These are phyloP conservation scores for Mycosphaerelloides madeirae DNA, from an alignment of 2,329 filamentous ascomycete species.

Conservation along the genomic window DNA sequence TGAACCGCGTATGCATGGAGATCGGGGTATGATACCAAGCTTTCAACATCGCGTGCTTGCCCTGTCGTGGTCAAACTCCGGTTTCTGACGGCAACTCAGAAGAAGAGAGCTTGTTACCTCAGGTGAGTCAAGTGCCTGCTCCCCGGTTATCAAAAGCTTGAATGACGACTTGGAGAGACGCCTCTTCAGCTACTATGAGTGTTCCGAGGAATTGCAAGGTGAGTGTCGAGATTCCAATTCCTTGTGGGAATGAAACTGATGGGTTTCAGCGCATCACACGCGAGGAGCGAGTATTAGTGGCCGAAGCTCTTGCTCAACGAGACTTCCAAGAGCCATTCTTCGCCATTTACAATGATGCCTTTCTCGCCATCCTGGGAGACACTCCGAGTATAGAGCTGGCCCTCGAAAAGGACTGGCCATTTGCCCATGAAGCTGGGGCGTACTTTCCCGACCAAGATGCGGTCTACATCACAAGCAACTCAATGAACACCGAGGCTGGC, in stretches of 20 bases:
- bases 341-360: constrained; percentile 25
- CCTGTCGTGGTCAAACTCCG: constrained; percentile 1
- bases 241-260: neutral
- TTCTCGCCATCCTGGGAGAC: constrained; percentile 24
- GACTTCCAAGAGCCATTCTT: constrained; percentile 20
- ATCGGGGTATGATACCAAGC: constrained; percentile 1
- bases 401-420: constrained; percentile 24
- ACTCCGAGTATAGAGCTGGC: constrained; percentile 19
- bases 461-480: constrained; percentile 42
- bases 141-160: too few species aligned
- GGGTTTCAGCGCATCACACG: constrained; percentile 10
- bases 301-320: constrained; percentile 9
- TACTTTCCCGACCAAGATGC: constrained; percentile 34
- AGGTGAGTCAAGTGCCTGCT: neutral
- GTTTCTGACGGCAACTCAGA: constrained; percentile 6
- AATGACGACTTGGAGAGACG: neutral
- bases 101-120: neutral
- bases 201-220: constrained; percentile 18
- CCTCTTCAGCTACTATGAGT: constrained; percentile 4
- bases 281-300: constrained; percentile 9
- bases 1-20: neutral
- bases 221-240: neutral
- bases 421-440: constrained; percentile 39
- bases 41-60: neutral
- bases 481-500: constrained; percentile 10